Conservation (phyloP, 2,329 filamentous ascomycete genomes). For the Diaporthe batatas region DNA sequence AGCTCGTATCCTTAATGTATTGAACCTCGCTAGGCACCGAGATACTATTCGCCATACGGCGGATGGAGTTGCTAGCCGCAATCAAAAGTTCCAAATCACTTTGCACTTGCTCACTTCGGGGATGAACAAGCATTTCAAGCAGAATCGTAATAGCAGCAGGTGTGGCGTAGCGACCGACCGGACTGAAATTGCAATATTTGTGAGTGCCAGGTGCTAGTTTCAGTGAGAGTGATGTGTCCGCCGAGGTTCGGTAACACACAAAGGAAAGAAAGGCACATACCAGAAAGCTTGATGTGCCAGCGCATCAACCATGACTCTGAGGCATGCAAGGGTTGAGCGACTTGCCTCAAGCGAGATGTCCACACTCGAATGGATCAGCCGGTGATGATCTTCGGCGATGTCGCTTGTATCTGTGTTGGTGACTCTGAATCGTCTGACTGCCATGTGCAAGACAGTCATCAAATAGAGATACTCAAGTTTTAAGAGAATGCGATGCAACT, state of each 20-base stretch:
- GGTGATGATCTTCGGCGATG: constrained; percentile 5
- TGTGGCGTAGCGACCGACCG: neutral
- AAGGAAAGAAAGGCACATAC: neutral
- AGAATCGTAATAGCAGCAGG: constrained; percentile 9
- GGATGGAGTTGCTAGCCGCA: neutral
- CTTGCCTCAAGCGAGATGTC: constrained; percentile 13
- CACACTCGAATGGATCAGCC: constrained; percentile 14
- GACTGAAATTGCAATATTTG: neutral
- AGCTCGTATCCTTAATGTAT: constrained; percentile 1
- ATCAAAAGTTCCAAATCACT: constrained; percentile 11
- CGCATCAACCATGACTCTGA: neutral
- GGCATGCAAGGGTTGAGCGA: neutral
- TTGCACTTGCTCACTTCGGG: neutral
- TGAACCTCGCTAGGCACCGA: neutral
- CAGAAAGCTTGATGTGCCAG: constrained; percentile 3
- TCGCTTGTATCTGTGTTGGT: neutral
- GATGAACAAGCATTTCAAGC: constrained; percentile 9
- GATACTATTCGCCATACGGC: neutral
- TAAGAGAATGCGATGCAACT: neutral
- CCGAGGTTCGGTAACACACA: neutral
- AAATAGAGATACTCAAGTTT: constrained; percentile 21
- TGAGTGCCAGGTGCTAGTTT: neutral
- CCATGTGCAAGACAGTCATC: constrained; percentile 10
- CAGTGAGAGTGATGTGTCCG: neutral
- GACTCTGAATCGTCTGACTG: neutral